Evolutionary conservation across 2,329 filamentous ascomycete genomes (phyloP), one percentile per base, ranked within the genome.

Genomic region (Pseudogymnoascus sp.): DNA sequence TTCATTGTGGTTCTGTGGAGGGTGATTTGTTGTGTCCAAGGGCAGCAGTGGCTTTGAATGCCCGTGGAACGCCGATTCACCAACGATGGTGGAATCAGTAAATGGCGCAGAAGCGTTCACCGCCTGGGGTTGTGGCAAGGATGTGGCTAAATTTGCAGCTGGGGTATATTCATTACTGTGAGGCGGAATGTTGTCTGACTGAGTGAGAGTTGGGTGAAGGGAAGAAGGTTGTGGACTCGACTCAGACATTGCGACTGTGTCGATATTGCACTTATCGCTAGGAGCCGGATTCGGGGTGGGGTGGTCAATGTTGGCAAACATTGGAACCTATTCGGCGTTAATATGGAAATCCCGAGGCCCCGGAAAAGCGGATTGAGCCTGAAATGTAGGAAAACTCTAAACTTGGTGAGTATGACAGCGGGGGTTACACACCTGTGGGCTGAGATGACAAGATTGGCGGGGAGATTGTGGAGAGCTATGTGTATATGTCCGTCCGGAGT

Each of bases 21-120:
- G 36, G 35, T 74, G 71, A 67, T 71, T 70, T 44, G 73, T 68
- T 35, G 74, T 71, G 63, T 76, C 74, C 38, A 76, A 71, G 15
- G 76, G 72, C 62, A 76, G 74, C 71, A 79, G 73, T 64, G 78
- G 73, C 39, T 71, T 69, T 60, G 73, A 74, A 75, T 78, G 74
- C 62, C 77, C 76, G 64, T 74, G 76, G 42, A 77, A 73, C 51
- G 78, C 71, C 15, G 74, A 72, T 36, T 75, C 73, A 65, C 74
- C 74, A 63, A 73, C 67, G 27, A 68, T 67, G 21, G 69, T 69
- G 33, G 71, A 66, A 63, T 65, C 38, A 42, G 44, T 70, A 33
- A 33, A 31, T 33, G 48, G 48, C 15, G 29, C 48, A 33, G 48
- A 55, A 21, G 4, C 9, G n/a, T 55, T 33, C 48, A 33, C 48